A percentile compares a stretch with the other conserved stretches of the same genome.
Conservation (phyloP, 441 rosid species). For the Populus tomentosa region DNA sequence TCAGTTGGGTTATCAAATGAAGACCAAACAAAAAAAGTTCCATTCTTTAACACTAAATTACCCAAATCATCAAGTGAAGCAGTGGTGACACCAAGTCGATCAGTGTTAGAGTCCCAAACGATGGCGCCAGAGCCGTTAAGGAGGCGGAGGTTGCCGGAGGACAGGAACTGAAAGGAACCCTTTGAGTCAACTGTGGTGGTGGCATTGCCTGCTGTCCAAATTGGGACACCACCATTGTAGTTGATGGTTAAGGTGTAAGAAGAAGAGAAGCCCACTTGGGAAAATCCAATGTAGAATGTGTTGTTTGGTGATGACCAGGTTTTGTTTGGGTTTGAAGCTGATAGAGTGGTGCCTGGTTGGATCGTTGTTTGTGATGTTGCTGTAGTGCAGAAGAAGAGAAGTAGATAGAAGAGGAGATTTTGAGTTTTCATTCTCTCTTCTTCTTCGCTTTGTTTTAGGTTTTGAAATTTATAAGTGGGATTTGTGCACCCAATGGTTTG, state of each 20-base stretch:
- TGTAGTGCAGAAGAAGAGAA: slow-evolving; percentile 4
- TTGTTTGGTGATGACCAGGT: slow-evolving; percentile 42
- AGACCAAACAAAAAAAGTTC: slow-evolving; percentile 51
- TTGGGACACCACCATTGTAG: slow-evolving; percentile 32
- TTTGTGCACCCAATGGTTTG: too few relatives aligned
- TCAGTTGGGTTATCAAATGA: slow-evolving; percentile 65
- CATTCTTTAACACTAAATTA: slow-evolving; percentile 38
- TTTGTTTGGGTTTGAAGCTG: slow-evolving; percentile 32
- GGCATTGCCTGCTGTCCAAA: slow-evolving; percentile 47
- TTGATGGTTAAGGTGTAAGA: slow-evolving; percentile 40
- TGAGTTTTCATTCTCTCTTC: slow-evolving; percentile 3
- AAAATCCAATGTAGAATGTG: slow-evolving; percentile 46
- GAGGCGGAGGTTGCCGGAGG: slow-evolving; percentile 52
- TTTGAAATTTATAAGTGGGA: neutral
- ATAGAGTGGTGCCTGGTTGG: slow-evolving; percentile 31
- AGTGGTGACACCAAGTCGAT: slow-evolving; percentile 37
- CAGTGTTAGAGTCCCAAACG: slow-evolving; percentile 54
- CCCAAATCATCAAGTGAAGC: slow-evolving; percentile 61
- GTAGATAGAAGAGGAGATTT: neutral
- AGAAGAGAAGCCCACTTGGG: slow-evolving; percentile 8
- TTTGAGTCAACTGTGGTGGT: slow-evolving; percentile 38
- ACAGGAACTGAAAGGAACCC: slow-evolving; percentile 41
- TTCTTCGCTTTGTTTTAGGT: neutral
- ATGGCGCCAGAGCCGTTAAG: slow-evolving; percentile 47
- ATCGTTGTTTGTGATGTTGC: slow-evolving; percentile 3